Base-by-base conservation (phyloP, 352 stramenopile species). In the Globisporangium radiosum region DNA sequence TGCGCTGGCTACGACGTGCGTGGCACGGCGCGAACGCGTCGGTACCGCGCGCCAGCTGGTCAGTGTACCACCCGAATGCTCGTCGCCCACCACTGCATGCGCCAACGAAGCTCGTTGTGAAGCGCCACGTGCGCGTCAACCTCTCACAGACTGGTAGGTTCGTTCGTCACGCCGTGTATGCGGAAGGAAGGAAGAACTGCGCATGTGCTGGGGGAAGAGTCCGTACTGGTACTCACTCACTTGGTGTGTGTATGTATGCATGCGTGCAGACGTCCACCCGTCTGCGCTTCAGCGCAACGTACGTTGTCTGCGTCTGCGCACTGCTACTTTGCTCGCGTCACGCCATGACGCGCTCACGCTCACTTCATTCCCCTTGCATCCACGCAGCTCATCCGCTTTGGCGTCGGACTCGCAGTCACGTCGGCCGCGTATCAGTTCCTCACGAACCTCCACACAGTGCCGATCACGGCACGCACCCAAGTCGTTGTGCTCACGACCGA, bases 341-440 rank as follows among this genome's bases (percentile, higher is more conserved):
- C 1, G 9, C 37, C 10, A 38, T 19, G 47, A 7, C 44, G 36
- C 39, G 47, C 42, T 5, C 42, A 5, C 42, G 13, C 54, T 56
- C 14, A 2, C 45, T 59, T 56, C 19, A 25, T 14, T 48, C 14
- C 43, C 19, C 19, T 25, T 25, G 19, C 19, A 25, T 25, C 19
- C 19, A 25, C 19, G 19, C 19, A 81, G 72, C 48, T 86, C 19
- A 66, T 79, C 62, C 61, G 73, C 13, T 81, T 67, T 71, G 69
- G 73, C 4, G 50, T 65, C 5, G 63, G 65, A 52, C 60, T 86
- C 39, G 73, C 62, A 5, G 69, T 84, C 39, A 63, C 65, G 0
- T 70, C 79, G 44, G 79, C 79, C 19, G 60, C 71, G 45, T 87
- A 87, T 52, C 79, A 89, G 63, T 89, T 89, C 56, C 50, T 84